A percentile compares a stretch with the other conserved stretches of the same genome.
phyloP scores from a whole-genome alignment of 352 stramenopile species.

The Ophiocytium majus region DNA sequence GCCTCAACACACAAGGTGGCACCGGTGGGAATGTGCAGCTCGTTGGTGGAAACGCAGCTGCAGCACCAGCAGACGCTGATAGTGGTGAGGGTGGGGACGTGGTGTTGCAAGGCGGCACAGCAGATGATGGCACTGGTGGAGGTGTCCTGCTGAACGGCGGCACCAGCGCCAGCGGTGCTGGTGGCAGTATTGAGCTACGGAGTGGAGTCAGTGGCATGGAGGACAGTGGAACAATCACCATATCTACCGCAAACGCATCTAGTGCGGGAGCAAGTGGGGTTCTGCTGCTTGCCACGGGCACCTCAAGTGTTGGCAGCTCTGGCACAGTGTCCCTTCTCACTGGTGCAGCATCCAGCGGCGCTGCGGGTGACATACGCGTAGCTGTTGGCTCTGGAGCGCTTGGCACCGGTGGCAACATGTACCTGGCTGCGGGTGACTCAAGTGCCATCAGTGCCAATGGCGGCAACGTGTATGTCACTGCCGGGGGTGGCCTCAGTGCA shows the following conservation, averaged over 20 bases:
- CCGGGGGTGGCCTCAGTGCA: slow-evolving; percentile 56
- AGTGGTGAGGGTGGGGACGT: slow-evolving; percentile 42
- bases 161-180: slow-evolving; percentile 31
- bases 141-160: slow-evolving; percentile 37
- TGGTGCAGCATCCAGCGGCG: slow-evolving; percentile 36
- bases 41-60: slow-evolving; percentile 32
- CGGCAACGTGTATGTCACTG: slow-evolving; percentile 41
- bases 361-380: slow-evolving; percentile 51
- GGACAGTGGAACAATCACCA: slow-evolving; percentile 41
- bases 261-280: slow-evolving; percentile 30
- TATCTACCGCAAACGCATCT: slow-evolving; percentile 36
- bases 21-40: slow-evolving; percentile 38
- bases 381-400: slow-evolving; percentile 43
- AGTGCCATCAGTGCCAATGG: slow-evolving; percentile 67
- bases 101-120: slow-evolving; percentile 44
- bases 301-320: slow-evolving; percentile 44
- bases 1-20: slow-evolving; percentile 36
- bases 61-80: slow-evolving; percentile 26
- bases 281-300: slow-evolving; percentile 42
- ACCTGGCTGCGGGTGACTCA: slow-evolving; percentile 55
- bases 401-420: slow-evolving; percentile 45
- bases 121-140: slow-evolving; percentile 56
- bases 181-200: slow-evolving; percentile 38
- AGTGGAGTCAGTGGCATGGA: slow-evolving; percentile 38
- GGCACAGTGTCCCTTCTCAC: slow-evolving; percentile 47